Percentiles rank a stretch among this genome's conserved stretches.
These are phyloP conservation scores for Mortierella sp. DNA, from an alignment of 371 early-diverging fungal genomes.

Conservation along the genomic window DNA sequence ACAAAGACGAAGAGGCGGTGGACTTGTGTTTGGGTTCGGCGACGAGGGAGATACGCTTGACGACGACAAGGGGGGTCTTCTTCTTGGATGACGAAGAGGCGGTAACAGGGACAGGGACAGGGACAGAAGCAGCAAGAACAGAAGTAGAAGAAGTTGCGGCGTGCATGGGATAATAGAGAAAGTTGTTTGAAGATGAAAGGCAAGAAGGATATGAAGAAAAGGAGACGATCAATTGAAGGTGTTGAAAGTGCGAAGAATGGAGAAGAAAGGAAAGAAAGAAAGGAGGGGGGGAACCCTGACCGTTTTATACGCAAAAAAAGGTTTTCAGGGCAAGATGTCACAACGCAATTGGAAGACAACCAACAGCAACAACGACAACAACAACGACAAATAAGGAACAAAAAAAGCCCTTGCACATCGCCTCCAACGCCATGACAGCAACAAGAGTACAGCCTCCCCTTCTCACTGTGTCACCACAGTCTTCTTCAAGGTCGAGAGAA, in stretches of 20 bases:
- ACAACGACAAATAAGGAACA: background rate
- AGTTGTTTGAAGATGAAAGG: background rate
- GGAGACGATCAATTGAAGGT: background rate
- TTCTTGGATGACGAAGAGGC: conserved; percentile 7
- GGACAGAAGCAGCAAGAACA: background rate
- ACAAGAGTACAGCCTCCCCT: background rate
- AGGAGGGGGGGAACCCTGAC: background rate
- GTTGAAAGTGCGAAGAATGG: background rate
- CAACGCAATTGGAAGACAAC: too few relatives aligned
- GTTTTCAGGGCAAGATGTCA: background rate
- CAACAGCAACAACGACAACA: background rate
- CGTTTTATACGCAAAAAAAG: background rate
- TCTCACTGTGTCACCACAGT: background rate
- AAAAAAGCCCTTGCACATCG: background rate
- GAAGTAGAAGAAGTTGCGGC: background rate
- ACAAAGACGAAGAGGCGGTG: background rate
- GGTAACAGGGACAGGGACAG: background rate
- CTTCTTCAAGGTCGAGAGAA: background rate
- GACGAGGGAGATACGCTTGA: conserved; percentile 23
- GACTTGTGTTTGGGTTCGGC: conserved; percentile 26
- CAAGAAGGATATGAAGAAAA: too few relatives aligned
- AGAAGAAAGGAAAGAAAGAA: background rate
- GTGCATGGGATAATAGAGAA: background rate
- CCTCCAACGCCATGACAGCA: too few relatives aligned
- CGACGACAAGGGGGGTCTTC: conserved; percentile 20